These are phyloP conservation scores for Termitomyces sp. DNA, from an alignment of 768 basidiomycete genomes.

Conservation along the genomic window DNA sequence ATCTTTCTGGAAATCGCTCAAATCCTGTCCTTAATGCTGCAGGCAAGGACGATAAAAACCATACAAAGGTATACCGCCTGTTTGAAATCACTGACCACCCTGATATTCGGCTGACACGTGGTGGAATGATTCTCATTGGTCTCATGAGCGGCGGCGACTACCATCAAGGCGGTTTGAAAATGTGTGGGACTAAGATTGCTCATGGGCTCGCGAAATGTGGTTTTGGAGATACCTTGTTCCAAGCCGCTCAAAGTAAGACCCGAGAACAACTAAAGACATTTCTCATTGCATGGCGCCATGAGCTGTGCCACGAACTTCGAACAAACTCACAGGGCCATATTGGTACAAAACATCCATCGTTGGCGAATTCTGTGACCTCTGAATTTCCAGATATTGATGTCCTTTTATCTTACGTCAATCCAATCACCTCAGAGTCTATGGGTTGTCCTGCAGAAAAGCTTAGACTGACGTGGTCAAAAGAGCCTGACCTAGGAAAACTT, in stretches of 20 bases:
- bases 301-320: conserved; percentile 56
- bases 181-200: conserved; percentile 69
- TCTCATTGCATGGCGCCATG: conserved; percentile 58
- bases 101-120: conserved; percentile 48
- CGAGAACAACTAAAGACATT: conserved; percentile 44
- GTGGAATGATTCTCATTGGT: conserved; percentile 78
- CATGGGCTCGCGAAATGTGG: conserved; percentile 79
- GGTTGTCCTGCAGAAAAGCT: conserved; percentile 33
- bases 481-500: conserved; percentile 66
- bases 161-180: conserved; percentile 59
- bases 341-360: conserved; percentile 55
- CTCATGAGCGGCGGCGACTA: conserved; percentile 92
- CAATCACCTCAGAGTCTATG: conserved; percentile 66
- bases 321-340: conserved; percentile 65
- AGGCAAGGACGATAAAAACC: conserved; percentile 73
- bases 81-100: conserved; percentile 36
- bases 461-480: conserved; percentile 42
- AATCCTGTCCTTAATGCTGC: conserved; percentile 59
- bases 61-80: conserved; percentile 43
- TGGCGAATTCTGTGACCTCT: conserved; percentile 59
- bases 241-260: conserved; percentile 48
- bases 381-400: conserved; percentile 72
- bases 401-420: conserved; percentile 72
- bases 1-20: conserved; percentile 64
- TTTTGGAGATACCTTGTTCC: conserved; percentile 64